Evolutionary conservation across 2,329 filamentous ascomycete species (phyloP), one percentile per base, ranked within the genome.

Genomic region (Phoma sp.): DNA sequence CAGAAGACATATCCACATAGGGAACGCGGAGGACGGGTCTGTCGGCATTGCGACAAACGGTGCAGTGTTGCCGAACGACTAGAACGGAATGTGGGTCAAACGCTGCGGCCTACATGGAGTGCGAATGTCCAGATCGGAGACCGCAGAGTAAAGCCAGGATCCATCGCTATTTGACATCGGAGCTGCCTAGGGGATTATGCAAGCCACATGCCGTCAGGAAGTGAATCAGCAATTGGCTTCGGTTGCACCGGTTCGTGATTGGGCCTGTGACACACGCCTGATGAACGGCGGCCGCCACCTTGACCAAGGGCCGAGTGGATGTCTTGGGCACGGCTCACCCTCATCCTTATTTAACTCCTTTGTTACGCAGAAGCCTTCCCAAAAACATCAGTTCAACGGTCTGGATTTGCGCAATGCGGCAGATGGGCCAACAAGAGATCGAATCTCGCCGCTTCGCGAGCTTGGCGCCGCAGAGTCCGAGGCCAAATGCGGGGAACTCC

Each of bases 1-100:
- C 6, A 64, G 31, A n/a, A 64, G 48, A 36, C 62, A 64, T 27
- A 57, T 41, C 55, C 55, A 64, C 44, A 61, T 54, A 5, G 58
- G 49, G 17, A 58, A 39, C 22, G 56, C 43, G 2, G 62, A 63
- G 12, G 41, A 37, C 31, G 21, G 38, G 29, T 52, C 48, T 29
- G 19, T 52, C 48, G 48, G 6, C 48, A 57, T 57, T 27, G 52
- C 46, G 37, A 43, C 52, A 25, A 38, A 32, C 31, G 41, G 37
- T 47, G 21, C 25, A 46, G 41, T 46, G 41, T 38, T 46, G 38
- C 41, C 41, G 29, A 45, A 43, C 46, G 22, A 47, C 37, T 43
- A 31, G 41, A 31, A 17, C 32, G 32, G 25, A 15, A 12, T 22
- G 31, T 38, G 39, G 31, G 43, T 47, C 19, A 51, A 37, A 45